Evolutionary conservation across 1,284 basidiomycete genomes (phyloP), one percentile per base, ranked within the genome.

Genomic region (Cutaneotrichosporon sp.): DNA sequence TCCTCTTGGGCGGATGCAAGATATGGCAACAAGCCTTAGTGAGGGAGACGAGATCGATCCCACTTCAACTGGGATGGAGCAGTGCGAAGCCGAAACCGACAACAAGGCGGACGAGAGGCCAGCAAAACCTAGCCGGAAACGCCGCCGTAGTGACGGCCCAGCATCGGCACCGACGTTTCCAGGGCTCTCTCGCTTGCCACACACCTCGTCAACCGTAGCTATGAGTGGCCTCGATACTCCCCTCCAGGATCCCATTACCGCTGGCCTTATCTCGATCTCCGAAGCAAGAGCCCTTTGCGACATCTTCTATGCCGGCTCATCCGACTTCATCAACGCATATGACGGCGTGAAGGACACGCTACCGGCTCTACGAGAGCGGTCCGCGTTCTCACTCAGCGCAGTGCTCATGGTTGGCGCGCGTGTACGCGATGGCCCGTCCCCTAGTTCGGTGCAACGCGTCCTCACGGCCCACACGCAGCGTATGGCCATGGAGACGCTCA

Each of bases 391-490:
- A 16, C 49, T 65, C 20, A 82, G 89, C 62, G 83, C 83, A 38
- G 88, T 91, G 35, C 89, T 88, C 65, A 86, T 88, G 83, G 86
- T 90, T 27, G 89, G 86, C 9, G 84, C 87, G 11, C 82, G 84
- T 48, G 86, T 88, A 37, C 82, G 85, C 47, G 88, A 90, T 66
- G 87, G 87, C 33, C 84, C 45, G 8, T 49, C 56, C 11, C 52
- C 54, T 24, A 61, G 59, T 24, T 48, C 52, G 2, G 37, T 54
- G 4, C 63, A 65, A 26, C 38, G 43, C 17, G 42, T 45, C 11
- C 49, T 56, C 1, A 47, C 55, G 54, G 85, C 88, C 54, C 86
- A 89, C 65, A 86, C 88, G 27, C 85, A 87, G 63, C 74, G 80
- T 17, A 89, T 90, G 54, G 87, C 87, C 9, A 83, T 85, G 51